Evolutionary conservation across 202 grass and related monocot genomes (phyloP).

Genomic region (Setaria italica): DNA sequence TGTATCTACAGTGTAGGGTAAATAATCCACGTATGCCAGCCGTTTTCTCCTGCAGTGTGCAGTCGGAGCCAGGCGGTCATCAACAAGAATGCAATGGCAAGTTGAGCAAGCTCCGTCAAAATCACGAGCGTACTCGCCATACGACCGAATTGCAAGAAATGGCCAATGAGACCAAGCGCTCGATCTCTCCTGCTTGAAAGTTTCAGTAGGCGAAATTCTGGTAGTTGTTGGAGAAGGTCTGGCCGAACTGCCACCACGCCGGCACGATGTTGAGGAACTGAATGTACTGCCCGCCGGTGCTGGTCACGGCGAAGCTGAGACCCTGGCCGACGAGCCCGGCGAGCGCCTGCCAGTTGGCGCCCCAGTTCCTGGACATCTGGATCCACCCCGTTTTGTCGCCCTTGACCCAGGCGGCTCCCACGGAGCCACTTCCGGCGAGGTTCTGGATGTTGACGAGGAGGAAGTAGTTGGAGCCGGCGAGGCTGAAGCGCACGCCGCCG

Average conservation of each 20-base stretch:
- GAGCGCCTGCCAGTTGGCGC: slow-evolving; percentile 69
- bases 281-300: slow-evolving; percentile 62
- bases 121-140: too few species aligned
- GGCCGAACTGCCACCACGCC: slow-evolving; percentile 61
- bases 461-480: slow-evolving; percentile 68
- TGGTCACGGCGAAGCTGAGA: slow-evolving; percentile 54
- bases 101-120: background rate
- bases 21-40: background rate
- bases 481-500: slow-evolving; percentile 63
- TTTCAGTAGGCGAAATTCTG: slow-evolving; percentile 49
- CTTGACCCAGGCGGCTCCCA: slow-evolving; percentile 48
- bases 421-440: slow-evolving; percentile 65
- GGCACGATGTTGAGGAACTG: slow-evolving; percentile 55
- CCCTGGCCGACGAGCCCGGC: slow-evolving; percentile 38
- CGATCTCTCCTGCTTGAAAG: background rate
- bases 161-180: too few species aligned
- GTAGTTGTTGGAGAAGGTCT: slow-evolving; percentile 53
- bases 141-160: background rate
- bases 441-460: slow-evolving; percentile 73
- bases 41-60: background rate
- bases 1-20: too few species aligned
- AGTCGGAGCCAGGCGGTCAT: background rate
- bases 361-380: slow-evolving; percentile 70
- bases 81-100: background rate
- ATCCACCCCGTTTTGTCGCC: slow-evolving; percentile 55